A percentile compares a stretch with the other conserved stretches of the same genome.
Conservation (phyloP, 225 moss, liverwort and hornwort species). For the Pseudisothecium myosuroides region DNA sequence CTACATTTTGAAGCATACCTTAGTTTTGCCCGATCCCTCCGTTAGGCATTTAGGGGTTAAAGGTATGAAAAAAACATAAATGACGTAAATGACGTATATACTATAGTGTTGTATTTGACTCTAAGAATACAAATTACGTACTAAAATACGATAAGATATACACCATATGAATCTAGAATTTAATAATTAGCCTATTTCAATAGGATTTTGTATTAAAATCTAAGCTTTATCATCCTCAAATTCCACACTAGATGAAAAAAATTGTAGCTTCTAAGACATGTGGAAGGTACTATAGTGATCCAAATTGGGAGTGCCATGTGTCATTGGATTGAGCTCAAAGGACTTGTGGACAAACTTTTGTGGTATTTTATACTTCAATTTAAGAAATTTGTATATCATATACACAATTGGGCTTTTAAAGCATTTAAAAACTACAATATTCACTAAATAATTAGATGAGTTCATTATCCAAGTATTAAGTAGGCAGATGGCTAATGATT, state of each 20-base stretch:
- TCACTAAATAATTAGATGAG: neutral
- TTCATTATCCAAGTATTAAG: neutral
- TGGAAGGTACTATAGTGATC: neutral
- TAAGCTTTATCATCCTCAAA: neutral
- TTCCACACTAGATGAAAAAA: rapidly evolving
- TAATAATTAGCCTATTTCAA: neutral
- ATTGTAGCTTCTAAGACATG: neutral
- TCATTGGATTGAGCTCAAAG: neutral
- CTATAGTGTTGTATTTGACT: neutral
- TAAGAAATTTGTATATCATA: neutral
- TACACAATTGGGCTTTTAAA: neutral
- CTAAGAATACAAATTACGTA: neutral
- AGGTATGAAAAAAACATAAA: too few species aligned
- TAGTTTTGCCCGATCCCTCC: rapidly evolving
- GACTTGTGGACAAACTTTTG: neutral
- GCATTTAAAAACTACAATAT: neutral
- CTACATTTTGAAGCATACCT: rapidly evolving
- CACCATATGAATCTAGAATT: neutral
- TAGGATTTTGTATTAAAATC: neutral
- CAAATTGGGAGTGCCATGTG: neutral
- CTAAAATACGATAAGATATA: neutral
- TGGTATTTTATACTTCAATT: neutral
- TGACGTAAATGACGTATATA: neutral
- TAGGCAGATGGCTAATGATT: neutral
- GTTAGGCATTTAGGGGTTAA: neutral